Percentiles rank a stretch among this genome's conserved stretches.
Evolutionary conservation across 805 yeast genomes (phyloP).

Genomic region (Pichia thaimueangensis): DNA sequence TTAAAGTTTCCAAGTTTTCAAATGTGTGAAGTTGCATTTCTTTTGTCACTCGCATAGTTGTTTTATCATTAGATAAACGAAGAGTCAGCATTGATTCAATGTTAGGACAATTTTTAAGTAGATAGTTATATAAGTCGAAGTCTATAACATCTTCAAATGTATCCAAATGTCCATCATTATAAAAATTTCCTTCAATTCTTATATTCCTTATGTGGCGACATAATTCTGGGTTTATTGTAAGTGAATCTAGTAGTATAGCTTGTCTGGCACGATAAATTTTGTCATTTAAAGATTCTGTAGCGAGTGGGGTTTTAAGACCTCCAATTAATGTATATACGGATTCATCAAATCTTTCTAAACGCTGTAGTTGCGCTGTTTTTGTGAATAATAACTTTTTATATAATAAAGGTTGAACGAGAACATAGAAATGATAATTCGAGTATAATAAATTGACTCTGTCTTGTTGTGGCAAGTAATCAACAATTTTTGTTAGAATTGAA

Average conservation of each 20-base stretch:
- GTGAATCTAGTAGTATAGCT: conserved; percentile 33
- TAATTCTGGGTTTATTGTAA: conserved; percentile 31
- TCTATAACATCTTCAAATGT: neutral
- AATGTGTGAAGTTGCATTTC: conserved; percentile 12
- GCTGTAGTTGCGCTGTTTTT: conserved; percentile 28
- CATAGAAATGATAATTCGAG: conserved; percentile 28
- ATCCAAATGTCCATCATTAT: conserved; percentile 13
- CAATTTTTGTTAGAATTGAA: conserved; percentile 16
- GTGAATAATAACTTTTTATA: conserved; percentile 34
- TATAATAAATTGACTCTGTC: conserved; percentile 30
- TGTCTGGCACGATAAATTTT: conserved; percentile 34
- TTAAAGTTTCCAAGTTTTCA: conserved; percentile 1
- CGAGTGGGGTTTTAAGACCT: conserved; percentile 30
- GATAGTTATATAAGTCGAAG: conserved; percentile 3
- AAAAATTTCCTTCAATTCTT: conserved; percentile 26
- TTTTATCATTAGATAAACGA: neutral
- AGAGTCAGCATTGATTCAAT: conserved; percentile 6
- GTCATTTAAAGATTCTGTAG: conserved; percentile 32
- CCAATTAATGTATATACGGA: conserved; percentile 34
- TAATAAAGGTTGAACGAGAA: conserved; percentile 28
- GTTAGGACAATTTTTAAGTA: conserved; percentile 13
- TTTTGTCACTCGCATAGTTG: conserved; percentile 4
- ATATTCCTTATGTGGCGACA: conserved; percentile 31
- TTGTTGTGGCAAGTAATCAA: conserved; percentile 34
- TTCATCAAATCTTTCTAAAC: conserved; percentile 29